Conservation (phyloP, 164 flowering plant species). For the Piper betle region DNA sequence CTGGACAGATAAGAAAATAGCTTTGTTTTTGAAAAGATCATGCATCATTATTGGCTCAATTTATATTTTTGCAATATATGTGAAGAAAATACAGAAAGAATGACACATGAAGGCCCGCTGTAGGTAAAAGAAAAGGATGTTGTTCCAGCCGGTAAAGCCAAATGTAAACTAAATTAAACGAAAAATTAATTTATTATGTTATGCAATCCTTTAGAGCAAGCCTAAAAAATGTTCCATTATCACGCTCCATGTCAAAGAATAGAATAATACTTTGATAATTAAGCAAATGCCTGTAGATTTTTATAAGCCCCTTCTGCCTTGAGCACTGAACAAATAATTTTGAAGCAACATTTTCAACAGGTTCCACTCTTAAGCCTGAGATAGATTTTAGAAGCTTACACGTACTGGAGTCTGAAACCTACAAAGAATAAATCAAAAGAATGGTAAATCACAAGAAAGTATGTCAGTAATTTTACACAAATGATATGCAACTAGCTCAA, state of each 20-base stretch:
- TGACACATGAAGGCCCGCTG: background rate
- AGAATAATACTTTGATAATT: slow-evolving; percentile 66
- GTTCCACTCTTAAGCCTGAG: slow-evolving; percentile 75
- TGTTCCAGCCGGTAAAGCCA: background rate
- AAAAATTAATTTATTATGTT: no score
- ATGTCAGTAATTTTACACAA: no score
- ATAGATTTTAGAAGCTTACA: slow-evolving; percentile 86
- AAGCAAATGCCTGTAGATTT: slow-evolving; percentile 91
- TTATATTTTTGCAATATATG: background rate
- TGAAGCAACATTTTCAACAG: slow-evolving; percentile 91
- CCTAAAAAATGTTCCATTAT: background rate
- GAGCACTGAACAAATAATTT: slow-evolving; percentile 97
- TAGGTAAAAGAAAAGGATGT: background rate
- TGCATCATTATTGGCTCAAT: background rate
- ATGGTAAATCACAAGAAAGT: background rate
- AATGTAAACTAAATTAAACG: background rate
- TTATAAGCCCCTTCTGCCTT: slow-evolving; percentile 91
- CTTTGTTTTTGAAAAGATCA: background rate
- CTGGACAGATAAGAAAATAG: background rate
- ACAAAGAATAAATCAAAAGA: slow-evolving; percentile 6
- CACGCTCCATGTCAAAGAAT: background rate
- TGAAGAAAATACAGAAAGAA: background rate
- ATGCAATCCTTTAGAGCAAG: no score
- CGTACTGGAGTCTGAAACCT: slow-evolving; percentile 82
- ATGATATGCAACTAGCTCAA: no score